Evolutionary conservation across 2,329 filamentous ascomycete species (phyloP).

Genomic region (Sporothrix mexicana): DNA sequence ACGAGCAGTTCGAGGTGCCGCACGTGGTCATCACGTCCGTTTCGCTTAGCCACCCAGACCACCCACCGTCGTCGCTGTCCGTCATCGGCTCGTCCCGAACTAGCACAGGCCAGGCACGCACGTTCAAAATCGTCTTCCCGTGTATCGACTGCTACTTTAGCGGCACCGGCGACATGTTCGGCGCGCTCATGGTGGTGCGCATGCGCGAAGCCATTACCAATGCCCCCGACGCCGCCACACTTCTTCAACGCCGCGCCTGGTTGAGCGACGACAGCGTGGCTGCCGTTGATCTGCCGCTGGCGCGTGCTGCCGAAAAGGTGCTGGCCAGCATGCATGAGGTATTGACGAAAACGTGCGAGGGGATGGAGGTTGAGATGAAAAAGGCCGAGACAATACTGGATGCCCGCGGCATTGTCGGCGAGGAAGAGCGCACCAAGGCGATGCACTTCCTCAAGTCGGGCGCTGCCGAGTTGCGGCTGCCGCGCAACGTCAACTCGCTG

Average conservation of each 20-base stretch:
- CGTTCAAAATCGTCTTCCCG: conserved; percentile 87
- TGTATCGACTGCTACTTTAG: conserved; percentile 92
- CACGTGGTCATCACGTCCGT: conserved; percentile 95
- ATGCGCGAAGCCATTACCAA: conserved; percentile 78
- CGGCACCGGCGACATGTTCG: conserved; percentile 98
- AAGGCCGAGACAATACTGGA: conserved; percentile 47
- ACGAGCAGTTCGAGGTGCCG: conserved; percentile 75
- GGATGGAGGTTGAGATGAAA: conserved; percentile 61
- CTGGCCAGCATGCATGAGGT: conserved; percentile 92
- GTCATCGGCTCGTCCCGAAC: conserved; percentile 79
- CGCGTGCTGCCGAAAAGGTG: conserved; percentile 82
- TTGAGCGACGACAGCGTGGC: conserved; percentile 73
- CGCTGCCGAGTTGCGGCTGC: conserved; percentile 85
- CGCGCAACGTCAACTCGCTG: conserved; percentile 74
- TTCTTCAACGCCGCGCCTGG: conserved; percentile 66
- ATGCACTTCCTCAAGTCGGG: conserved; percentile 74
- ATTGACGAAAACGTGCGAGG: conserved; percentile 69
- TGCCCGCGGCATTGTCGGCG: conserved; percentile 35
- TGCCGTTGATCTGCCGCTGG: conserved; percentile 77
- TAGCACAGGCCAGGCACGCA: conserved; percentile 68
- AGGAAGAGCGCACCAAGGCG: conserved; percentile 59
- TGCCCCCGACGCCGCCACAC: conserved; percentile 52
- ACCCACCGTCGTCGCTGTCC: conserved; percentile 61
- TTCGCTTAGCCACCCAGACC: conserved; percentile 64
- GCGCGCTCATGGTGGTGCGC: conserved; percentile 83